phyloP scores from a whole-genome alignment of 208 protist genomes.

The Wallacemonas collosoma region DNA sequence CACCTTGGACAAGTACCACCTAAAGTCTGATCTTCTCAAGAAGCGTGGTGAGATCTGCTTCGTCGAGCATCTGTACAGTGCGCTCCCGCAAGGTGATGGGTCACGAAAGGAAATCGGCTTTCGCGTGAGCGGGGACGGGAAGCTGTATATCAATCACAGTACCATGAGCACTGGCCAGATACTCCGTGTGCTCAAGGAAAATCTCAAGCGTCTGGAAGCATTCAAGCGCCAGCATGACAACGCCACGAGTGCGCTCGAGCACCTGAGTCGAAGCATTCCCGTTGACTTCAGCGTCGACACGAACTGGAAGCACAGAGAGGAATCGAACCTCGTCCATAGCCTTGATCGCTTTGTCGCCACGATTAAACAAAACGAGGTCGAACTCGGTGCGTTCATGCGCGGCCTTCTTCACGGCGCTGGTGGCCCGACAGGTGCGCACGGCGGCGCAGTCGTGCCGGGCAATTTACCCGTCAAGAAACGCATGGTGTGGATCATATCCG shows the following conservation, averaged over 20 bases:
- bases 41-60: slow-evolving; percentile 66
- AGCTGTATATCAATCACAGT: slow-evolving; percentile 57
- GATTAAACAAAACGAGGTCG: slow-evolving; percentile 62
- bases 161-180: slow-evolving; percentile 80
- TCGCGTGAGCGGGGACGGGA: slow-evolving; percentile 71
- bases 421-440: not conserved
- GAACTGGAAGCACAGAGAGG: slow-evolving; percentile 76
- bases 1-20: slow-evolving; percentile 73
- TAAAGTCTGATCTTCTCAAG: slow-evolving; percentile 73
- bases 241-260: slow-evolving; percentile 59
- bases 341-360: slow-evolving; percentile 63
- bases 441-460: slow-evolving; percentile 21
- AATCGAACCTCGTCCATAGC: slow-evolving; percentile 56
- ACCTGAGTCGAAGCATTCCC: slow-evolving; percentile 66
- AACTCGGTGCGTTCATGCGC: slow-evolving; percentile 57
- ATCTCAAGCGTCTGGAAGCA: slow-evolving; percentile 59
- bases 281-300: slow-evolving; percentile 86
- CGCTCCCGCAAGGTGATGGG: slow-evolving; percentile 13
- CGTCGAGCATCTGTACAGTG: slow-evolving; percentile 52
- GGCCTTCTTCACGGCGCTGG: slow-evolving; percentile 28
- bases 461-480: slow-evolving; percentile 46
- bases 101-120: slow-evolving; percentile 72
- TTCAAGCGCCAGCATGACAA: slow-evolving; percentile 63
- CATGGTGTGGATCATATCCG: slow-evolving; percentile 85
- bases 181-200: slow-evolving; percentile 77